Percentiles rank a stretch among this genome's conserved stretches.
phyloP scores from a whole-genome alignment of 108 stramenopile genomes.

The Fragilariopsis cylindrus region DNA sequence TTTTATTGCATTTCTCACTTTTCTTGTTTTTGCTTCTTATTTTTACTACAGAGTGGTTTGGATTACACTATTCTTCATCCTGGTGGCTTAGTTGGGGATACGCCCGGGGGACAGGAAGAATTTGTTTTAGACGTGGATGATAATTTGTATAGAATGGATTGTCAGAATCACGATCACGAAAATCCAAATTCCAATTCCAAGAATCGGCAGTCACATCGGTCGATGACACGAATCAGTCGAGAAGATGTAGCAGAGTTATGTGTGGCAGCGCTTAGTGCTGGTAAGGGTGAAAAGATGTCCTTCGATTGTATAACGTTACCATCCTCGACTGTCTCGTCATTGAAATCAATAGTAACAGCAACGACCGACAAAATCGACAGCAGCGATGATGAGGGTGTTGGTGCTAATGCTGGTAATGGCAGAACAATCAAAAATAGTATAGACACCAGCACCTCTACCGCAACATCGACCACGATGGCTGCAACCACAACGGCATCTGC shows the following conservation, averaged over 20 bases:
- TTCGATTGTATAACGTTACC: constrained; percentile 61
- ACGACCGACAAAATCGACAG: not conserved
- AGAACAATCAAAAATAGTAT: constrained; percentile 3
- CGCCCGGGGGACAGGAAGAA: constrained; percentile 43
- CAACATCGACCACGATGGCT: not conserved
- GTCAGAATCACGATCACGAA: not conserved
- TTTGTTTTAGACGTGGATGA: constrained; percentile 86
- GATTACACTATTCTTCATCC: constrained; percentile 90
- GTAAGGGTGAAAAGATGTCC: constrained; percentile 46
- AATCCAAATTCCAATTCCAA: constrained; percentile 28
- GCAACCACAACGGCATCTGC: not conserved
- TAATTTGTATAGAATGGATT: constrained; percentile 28
- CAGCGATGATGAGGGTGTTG: too few relatives aligned
- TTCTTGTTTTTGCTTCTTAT: not conserved
- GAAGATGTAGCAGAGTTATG: constrained; percentile 86
- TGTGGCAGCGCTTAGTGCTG: constrained; percentile 59
- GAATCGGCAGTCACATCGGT: not conserved
- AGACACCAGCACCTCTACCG: not conserved
- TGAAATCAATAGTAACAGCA: not conserved
- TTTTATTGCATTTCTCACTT: not conserved
- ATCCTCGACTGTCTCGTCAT: not conserved
- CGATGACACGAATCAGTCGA: constrained; percentile 54
- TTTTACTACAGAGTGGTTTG: constrained; percentile 50
- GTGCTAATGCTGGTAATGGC: not conserved
- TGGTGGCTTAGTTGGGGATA: constrained; percentile 74